A percentile compares a stretch with the other conserved stretches of the same genome.
phyloP scores from a whole-genome alignment of 1,284 basidiomycete genomes.

The Golubevia pallescens region DNA sequence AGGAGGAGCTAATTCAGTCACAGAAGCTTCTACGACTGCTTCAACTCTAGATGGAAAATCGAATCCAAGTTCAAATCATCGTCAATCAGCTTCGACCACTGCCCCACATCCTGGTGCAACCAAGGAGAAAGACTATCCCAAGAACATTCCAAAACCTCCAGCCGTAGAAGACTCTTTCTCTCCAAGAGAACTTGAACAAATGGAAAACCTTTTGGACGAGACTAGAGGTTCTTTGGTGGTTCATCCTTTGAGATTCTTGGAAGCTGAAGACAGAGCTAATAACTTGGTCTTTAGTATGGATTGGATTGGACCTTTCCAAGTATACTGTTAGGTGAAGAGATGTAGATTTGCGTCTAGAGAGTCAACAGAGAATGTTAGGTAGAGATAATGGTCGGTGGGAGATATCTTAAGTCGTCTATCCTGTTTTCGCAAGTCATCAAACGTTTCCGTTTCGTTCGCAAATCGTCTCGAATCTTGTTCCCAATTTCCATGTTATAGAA shows the following conservation, averaged over 20 bases:
- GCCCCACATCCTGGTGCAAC: background rate
- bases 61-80: background rate
- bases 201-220: slow-evolving; percentile 48
- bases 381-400: no score
- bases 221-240: slow-evolving; percentile 43
- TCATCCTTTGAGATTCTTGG: slow-evolving; percentile 52
- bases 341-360: no score
- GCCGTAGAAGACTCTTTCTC: slow-evolving; percentile 19
- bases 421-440: no score
- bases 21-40: background rate
- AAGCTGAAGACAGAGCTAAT: slow-evolving; percentile 45
- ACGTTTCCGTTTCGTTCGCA: no score
- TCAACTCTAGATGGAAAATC: background rate
- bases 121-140: background rate
- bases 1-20: background rate
- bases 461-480: no score
- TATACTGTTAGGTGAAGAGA: no score
- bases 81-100: background rate
- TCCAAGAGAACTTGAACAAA: slow-evolving; percentile 37
- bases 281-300: slow-evolving; percentile 22
- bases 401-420: no score
- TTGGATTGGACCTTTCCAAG: background rate
- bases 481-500: no score
- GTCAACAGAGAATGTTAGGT: no score
- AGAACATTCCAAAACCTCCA: background rate